Evolutionary conservation across 441 rosid species (phyloP), one percentile per base, ranked within the genome.

Genomic region (Aquilaria agallochum): DNA sequence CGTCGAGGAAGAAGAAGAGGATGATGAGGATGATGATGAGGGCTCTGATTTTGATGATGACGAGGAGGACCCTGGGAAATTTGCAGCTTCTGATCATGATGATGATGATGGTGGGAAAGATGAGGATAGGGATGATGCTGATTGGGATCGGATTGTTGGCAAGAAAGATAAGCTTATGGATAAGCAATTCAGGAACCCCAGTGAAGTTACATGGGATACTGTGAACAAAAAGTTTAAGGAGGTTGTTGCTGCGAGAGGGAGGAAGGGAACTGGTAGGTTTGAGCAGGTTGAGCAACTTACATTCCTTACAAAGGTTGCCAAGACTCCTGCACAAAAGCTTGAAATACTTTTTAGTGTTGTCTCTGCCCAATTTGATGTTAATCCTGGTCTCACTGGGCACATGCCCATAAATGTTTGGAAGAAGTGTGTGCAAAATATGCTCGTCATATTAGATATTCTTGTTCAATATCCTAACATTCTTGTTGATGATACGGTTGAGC

Each of bases 251-350:
- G 90, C 86, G 31, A 75, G 93, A 34, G 93, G 93, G 52, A 84
- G 78, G 72, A 84, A 83, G 65, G 93, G 93, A 54, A 84, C 90
- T 49, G 93, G 93, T 52, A 74, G 76, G 71, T 82, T 80, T 72
- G 93, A 87, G 74, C 90, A 74, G 80, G 90, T 87, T 56, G 93
- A 87, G 72, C 90, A 87, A 70, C 86, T 87, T 49, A 79, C 85
- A 47, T 87, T 87, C 71, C 66, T 87, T 80, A 79, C 85, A 11
- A 84, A 69, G 79, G 93, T 87, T 66, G 88, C 93, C 3, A 87
- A 84, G 76, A 87, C 93, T 58, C 93, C 93, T 45, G 88, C 90
- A 3, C 93, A 84, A 78, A 87, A 87, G 74, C 79, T 87, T 54
- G 88, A 87, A 75, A 87, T 87, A 60, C 86, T 87, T 56, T 84